Evolutionary conservation across 2,329 filamentous ascomycete species (phyloP), one percentile per base, ranked within the genome.

Genomic region (Colletotrichum lini): DNA sequence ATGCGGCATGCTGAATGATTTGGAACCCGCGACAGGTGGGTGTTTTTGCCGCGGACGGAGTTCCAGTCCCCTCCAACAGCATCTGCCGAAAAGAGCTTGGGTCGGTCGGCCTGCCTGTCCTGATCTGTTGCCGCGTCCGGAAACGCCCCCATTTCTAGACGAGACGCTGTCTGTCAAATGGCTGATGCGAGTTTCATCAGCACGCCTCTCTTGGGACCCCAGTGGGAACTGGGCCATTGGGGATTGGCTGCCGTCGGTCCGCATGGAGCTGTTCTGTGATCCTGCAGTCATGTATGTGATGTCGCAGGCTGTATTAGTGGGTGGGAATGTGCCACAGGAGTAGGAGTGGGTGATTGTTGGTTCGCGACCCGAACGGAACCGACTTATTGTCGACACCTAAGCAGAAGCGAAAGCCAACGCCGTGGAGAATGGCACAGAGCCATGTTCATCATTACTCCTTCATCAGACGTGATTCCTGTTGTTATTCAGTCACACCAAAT

Each of bases 171-270:
- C 52, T 68, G 68, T 67, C 50, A 62, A 57, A 49, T 53, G 44
- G 64, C 68, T 71, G 23, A 68, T 58, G 57, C 68, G 45, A 63
- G 68, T 71, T 71, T 71, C 68, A 71, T 71, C 52, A 40, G 18
- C 52, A 62, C 38, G 26, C 65, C 44, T 62, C 58, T 63, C 58
- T 49, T 18, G 40, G 67, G 63, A 26, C 62, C 62, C 57, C 42
- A 45, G 42, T 68, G 53, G 57, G 50, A 68, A 58, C 44, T 47
- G 65, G 26, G 38, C 45, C 52, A 13, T 54, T 58, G 58, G 52
- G n/a, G 45, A 71, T 63, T 71, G 65, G 52, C n/a, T 54, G 68
- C 58, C 40, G 58, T 49, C 23, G 47, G 45, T 45, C 58, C 30
- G 65, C 68, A 63, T 68, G 58, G 49, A 63, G 58, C n/a, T 64